Conservation (phyloP, 1,139 yeast genomes). For the Nakaseomyces nivariensis region DNA sequence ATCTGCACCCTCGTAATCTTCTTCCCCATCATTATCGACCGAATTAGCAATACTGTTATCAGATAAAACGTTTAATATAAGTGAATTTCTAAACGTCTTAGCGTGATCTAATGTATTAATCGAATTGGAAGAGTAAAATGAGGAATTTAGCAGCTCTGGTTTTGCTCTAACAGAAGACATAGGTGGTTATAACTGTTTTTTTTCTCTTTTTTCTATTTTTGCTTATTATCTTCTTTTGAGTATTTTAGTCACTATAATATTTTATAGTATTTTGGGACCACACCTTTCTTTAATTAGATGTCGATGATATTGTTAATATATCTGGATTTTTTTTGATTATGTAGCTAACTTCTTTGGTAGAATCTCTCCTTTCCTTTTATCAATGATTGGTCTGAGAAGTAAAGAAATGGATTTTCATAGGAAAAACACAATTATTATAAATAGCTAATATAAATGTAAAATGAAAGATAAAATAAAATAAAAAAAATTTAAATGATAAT, state of each 20-base stretch:
- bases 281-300: too few relatives aligned
- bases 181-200: not conserved
- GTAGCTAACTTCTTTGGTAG: too few relatives aligned
- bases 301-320: too few relatives aligned
- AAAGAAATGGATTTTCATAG: too few relatives aligned
- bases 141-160: constrained; percentile 11
- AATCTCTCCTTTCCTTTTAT: too few relatives aligned
- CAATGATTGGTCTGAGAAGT: too few relatives aligned
- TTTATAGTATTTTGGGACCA: too few relatives aligned
- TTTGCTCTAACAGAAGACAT: not conserved
- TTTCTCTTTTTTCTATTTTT: not conserved
- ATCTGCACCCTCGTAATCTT: not conserved
- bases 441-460: too few relatives aligned
- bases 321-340: too few relatives aligned
- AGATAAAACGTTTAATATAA: constrained; percentile 30
- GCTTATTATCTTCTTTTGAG: not conserved
- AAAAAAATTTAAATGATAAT: too few relatives aligned
- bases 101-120: constrained; percentile 36
- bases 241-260: not conserved
- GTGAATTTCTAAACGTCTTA: constrained; percentile 39
- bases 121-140: constrained; percentile 28
- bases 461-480: too few relatives aligned
- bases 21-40: not conserved
- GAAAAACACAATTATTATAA: too few relatives aligned
- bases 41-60: constrained; percentile 12